phyloP scores from a whole-genome alignment of 2,329 filamentous ascomycete genomes.

The Hypoxylon sp. region DNA sequence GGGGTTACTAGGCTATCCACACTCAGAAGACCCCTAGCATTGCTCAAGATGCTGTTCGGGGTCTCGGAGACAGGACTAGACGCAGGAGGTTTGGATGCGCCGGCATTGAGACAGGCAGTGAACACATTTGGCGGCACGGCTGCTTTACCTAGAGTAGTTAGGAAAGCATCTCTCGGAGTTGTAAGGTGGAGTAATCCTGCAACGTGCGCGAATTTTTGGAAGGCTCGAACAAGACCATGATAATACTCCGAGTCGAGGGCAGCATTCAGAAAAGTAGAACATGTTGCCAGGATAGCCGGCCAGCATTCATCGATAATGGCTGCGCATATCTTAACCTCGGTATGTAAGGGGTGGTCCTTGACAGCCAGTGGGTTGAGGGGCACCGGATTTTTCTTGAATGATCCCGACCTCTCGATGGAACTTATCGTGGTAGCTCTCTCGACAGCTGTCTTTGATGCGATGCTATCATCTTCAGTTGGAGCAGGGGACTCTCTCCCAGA shows the following conservation, averaged over 20 bases:
- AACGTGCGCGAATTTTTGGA: slow-evolving; percentile 95
- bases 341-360: slow-evolving; percentile 76
- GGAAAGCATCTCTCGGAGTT: slow-evolving; percentile 91
- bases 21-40: slow-evolving; percentile 78
- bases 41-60: slow-evolving; percentile 72
- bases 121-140: slow-evolving; percentile 87
- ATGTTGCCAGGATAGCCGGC: slow-evolving; percentile 94
- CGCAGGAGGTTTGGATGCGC: slow-evolving; percentile 58
- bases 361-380: slow-evolving; percentile 86
- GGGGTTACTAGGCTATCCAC: slow-evolving; percentile 77
- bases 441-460: slow-evolving; percentile 49
- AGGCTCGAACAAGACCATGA: slow-evolving; percentile 88
- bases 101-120: slow-evolving; percentile 68
- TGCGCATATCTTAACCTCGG: slow-evolving; percentile 81
- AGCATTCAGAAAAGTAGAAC: slow-evolving; percentile 94
- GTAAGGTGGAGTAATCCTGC: slow-evolving; percentile 86
- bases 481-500: slow-evolving; percentile 59
- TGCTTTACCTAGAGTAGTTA: slow-evolving; percentile 93
- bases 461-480: slow-evolving; percentile 52
- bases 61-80: slow-evolving; percentile 64
- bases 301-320: slow-evolving; percentile 91
- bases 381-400: slow-evolving; percentile 80
- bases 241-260: slow-evolving; percentile 95
- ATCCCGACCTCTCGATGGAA: slow-evolving; percentile 70
- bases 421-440: slow-evolving; percentile 47